Base-by-base conservation (phyloP, 2,329 filamentous ascomycete genomes). In the Ophiosphaerella korrae region DNA sequence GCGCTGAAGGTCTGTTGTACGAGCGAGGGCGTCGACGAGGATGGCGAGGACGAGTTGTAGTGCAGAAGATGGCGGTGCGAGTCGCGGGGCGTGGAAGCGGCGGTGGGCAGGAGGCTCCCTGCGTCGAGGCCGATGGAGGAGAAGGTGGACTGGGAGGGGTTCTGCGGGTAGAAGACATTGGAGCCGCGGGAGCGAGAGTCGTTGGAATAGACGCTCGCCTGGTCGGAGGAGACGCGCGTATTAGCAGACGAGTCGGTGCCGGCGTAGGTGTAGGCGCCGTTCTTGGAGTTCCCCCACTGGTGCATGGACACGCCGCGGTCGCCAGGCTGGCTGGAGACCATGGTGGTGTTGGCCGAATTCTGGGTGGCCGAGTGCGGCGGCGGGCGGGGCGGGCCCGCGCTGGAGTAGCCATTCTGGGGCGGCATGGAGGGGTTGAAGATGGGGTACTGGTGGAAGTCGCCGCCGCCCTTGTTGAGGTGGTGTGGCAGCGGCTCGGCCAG, bases 371-470 rank as follows among this genome's bases (percentile, higher is more conserved):
- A 11, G 26, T 29, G 26, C 55, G 79, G 83, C 55, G 82, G 84
- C 33, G 84, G 85, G 56, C 87, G 81, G 50, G 84, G 81, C 9
- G 84, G 84, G 7, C 83, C 82, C 37, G 82, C 34, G 39, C 56
- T 60, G 14, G 82, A 78, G 50, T 78, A 78, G 42, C 78, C 70
- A 60, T 77, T 80, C 51, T 78, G 76, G 53, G 77, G 74, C 36
- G 78, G 75, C 48, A 78, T 68, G 34, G 81, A 75, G 26, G 84
- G 78, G 60, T 88, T 86, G 71, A 89, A 85, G 45, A 83, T 83
- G 36, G 92, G 91, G 72, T 97, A 96, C 68, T 96, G 93, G 76
- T 96, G 91, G 70, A 87, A 96, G 74, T 97, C 92, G 62, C 79
- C 78, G 42, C 84, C 84, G 59, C 80, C 81, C 75, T 91, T 92